Conservation (phyloP, 768 basidiomycete species). For the Suillus spraguei region DNA sequence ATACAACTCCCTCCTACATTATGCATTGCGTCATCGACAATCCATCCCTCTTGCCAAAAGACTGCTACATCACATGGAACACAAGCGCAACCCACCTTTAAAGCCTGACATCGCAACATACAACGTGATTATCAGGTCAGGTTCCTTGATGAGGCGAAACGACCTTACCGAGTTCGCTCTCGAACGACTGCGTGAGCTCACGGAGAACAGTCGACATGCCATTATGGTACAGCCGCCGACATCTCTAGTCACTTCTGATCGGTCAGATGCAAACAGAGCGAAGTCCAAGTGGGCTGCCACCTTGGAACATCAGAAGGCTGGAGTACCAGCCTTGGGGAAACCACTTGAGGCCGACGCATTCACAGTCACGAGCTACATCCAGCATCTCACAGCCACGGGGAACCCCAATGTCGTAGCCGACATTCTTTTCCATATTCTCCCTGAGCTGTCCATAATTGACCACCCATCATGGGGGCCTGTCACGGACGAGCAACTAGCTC, state of each 20-base stretch:
- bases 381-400: slow-evolving; percentile 53
- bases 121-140: slow-evolving; percentile 61
- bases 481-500: slow-evolving; percentile 26
- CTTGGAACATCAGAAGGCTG: slow-evolving; percentile 1
- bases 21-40: slow-evolving; percentile 61
- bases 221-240: slow-evolving; percentile 22
- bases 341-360: slow-evolving; percentile 40
- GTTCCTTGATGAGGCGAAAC: slow-evolving; percentile 49
- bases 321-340: background rate
- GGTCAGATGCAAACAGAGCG: background rate
- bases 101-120: slow-evolving; percentile 52
- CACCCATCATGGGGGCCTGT: slow-evolving; percentile 41
- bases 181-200: slow-evolving; percentile 31
- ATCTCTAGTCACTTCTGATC: background rate
- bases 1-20: slow-evolving; percentile 68
- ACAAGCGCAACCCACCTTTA: slow-evolving; percentile 41
- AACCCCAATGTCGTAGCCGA: slow-evolving; percentile 43
- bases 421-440: slow-evolving; percentile 58
- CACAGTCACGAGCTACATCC: slow-evolving; percentile 55
- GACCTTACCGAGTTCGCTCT: slow-evolving; percentile 45
- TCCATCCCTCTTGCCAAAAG: slow-evolving; percentile 49
- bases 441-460: slow-evolving; percentile 46
- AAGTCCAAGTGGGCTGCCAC: slow-evolving; percentile 2
- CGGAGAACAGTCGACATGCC: slow-evolving; percentile 24
- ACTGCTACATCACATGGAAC: slow-evolving; percentile 59